Percentiles rank a stretch among this genome's conserved stretches.
These are phyloP conservation scores for Gracilaria caudata DNA, from an alignment of 23 red algal species.

Conservation along the genomic window DNA sequence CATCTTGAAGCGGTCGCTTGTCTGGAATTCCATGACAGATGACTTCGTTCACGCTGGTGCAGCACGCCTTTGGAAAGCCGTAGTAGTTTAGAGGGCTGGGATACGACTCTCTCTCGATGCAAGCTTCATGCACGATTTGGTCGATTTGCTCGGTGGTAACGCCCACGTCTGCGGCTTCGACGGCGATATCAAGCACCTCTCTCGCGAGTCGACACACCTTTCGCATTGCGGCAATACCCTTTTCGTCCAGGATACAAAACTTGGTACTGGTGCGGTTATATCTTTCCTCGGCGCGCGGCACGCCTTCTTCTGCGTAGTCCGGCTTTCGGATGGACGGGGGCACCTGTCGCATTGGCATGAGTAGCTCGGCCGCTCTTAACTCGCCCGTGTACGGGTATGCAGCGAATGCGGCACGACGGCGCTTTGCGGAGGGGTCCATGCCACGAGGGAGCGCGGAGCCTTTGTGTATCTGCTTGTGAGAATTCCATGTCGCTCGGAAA, in stretches of 20 bases:
- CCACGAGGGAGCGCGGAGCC: slow-evolving; percentile 14
- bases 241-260: slow-evolving; percentile 52
- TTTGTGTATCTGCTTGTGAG: slow-evolving; percentile 82
- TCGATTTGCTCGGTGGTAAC: slow-evolving; percentile 97
- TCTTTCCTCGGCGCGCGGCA: slow-evolving; percentile 69
- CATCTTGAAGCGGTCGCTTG: slow-evolving; percentile 81
- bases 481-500: slow-evolving; percentile 71
- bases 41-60: slow-evolving; percentile 97
- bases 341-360: slow-evolving; percentile 53
- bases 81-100: slow-evolving; percentile 97
- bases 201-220: slow-evolving; percentile 79
- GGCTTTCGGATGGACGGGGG: slow-evolving; percentile 57
- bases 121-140: slow-evolving; percentile 83
- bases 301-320: slow-evolving; percentile 73
- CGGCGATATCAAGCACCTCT: slow-evolving; percentile 91
- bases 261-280: slow-evolving; percentile 53
- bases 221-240: slow-evolving; percentile 75
- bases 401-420: slow-evolving; percentile 40
- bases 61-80: slow-evolving; percentile 93
- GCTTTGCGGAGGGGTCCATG: slow-evolving; percentile 31
- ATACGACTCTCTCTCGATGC: slow-evolving; percentile 76
- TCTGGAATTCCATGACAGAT: slow-evolving; percentile 99
- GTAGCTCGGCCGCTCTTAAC: slow-evolving; percentile 55
- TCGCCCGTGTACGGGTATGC: slow-evolving; percentile 76
- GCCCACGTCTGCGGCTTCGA: slow-evolving; percentile 70